phyloP scores from a whole-genome alignment of 768 basidiomycete species.

The Phaffia australis region DNA sequence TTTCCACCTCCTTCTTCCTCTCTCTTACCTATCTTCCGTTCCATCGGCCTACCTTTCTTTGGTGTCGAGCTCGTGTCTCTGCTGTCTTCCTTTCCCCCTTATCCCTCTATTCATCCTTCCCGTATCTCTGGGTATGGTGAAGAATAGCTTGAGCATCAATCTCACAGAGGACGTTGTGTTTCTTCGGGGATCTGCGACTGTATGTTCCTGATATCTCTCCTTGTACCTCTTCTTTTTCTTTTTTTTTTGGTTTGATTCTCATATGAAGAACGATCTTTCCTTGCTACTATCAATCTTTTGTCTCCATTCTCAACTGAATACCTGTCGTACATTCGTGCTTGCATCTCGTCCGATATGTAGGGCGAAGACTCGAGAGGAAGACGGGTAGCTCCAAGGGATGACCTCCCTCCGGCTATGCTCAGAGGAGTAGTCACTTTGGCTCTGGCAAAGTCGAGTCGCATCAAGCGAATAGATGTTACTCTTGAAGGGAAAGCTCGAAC shows the following conservation, averaged over 20 bases:
- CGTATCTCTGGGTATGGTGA: conserved; percentile 11
- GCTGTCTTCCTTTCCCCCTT: neutral
- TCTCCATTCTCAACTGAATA: neutral
- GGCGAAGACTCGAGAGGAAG: conserved; percentile 37
- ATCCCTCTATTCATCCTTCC: neutral
- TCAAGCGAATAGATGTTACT: conserved; percentile 73
- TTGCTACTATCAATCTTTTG: no score
- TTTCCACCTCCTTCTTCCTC: neutral
- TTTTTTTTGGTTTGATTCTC: neutral
- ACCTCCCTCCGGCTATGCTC: conserved; percentile 49
- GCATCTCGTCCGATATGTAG: neutral
- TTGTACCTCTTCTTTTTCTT: neutral
- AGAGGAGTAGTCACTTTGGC: conserved; percentile 56
- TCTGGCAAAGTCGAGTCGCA: conserved; percentile 64
- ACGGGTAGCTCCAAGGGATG: conserved; percentile 35
- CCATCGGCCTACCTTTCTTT: neutral
- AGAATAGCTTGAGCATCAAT: conserved; percentile 37
- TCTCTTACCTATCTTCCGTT: neutral
- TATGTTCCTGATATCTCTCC: neutral
- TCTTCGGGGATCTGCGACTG: conserved; percentile 42
- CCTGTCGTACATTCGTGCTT: neutral
- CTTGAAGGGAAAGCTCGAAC: conserved; percentile 60
- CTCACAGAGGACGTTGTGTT: conserved; percentile 67
- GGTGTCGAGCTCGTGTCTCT: neutral
- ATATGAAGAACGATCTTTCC: no score